Evolutionary conservation across 2,329 filamentous ascomycete species (phyloP).

Genomic region (Diaporthe caulivora): DNA sequence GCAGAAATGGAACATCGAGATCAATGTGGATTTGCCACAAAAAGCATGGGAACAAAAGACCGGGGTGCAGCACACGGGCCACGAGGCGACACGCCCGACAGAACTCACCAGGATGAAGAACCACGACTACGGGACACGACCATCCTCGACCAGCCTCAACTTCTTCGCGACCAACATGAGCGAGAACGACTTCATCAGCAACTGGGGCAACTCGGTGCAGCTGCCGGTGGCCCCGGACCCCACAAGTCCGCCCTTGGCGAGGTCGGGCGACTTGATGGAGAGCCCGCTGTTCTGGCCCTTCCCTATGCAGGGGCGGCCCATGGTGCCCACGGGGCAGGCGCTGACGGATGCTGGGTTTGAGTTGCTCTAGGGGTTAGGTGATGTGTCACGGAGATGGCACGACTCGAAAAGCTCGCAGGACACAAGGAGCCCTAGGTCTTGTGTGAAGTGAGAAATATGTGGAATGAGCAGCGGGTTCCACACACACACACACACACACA

Average conservation of each 20-base stretch:
- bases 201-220: constrained; percentile 53
- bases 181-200: constrained; percentile 61
- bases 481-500: no score
- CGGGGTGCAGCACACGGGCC: neutral
- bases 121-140: constrained; percentile 56
- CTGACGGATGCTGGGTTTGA: constrained; percentile 67
- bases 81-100: constrained; percentile 4
- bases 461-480: no score
- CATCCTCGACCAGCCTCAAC: constrained; percentile 66
- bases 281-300: constrained; percentile 73
- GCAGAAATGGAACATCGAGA: constrained; percentile 69
- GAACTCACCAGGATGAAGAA: constrained; percentile 46
- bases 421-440: no score
- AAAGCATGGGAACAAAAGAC: constrained; percentile 36
- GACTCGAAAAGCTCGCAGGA: no score
- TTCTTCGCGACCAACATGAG: constrained; percentile 67
- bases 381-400: neutral
- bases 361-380: constrained; percentile 50
- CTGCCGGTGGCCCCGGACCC: neutral
- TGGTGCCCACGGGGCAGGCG: constrained; percentile 60
- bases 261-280: constrained; percentile 55
- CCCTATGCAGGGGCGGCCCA: constrained; percentile 69
- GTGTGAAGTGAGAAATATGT: no score
- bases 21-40: constrained; percentile 53
- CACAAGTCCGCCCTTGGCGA: constrained; percentile 39